Base-by-base conservation (phyloP, 441 rosid genomes). In the Erysimum pusillum region DNA sequence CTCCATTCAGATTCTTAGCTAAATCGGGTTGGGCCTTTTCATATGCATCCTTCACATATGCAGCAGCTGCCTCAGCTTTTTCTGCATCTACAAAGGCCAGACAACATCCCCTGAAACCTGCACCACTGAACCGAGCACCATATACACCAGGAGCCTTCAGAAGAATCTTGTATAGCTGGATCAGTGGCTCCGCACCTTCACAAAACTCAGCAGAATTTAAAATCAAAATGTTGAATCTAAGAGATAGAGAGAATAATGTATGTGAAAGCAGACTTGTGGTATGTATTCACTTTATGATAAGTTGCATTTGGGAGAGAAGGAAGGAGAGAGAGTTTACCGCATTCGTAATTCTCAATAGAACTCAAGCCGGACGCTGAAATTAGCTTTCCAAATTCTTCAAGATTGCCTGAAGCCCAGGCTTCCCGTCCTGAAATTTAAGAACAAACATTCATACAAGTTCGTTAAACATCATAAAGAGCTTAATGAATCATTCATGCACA, bases 91-190 rank as follows among this genome's bases (percentile, higher is more conserved):
- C 98, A 48, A 92, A 79, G 58, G 93, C 98, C 4, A 95, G 66
- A 76, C 99, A 95, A 74, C 99, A 95, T 63, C 98, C 99, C 81
- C 98, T 81, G 62, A 95, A 92, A 52, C 98, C 98, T 8, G 98
- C 99, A 31, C 99, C 99, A 60, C 99, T 92, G 82, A 93, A 93
- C 41, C 99, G 89, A 1, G 96, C 90, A 36, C 99, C 99, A 12
- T 75, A 83, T 51, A 90, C 89, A 2, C 99, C 98, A 0, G 92
- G 97, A 12, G 99, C 91, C 72, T 76, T 74, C 76, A 79, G 77
- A 31, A 95, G 91, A 56, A 91, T 89, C 83, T 81, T 79, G 67
- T 89, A 90, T 28, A 95, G 87, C 76, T 93, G 89, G 75, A 86
- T 90, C 81, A 95, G 58, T 52, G 97, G 96, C 78, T 90, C 91